Evolutionary conservation across 2,329 filamentous ascomycete genomes (phyloP).

Genomic region (Bipolaris cookei): DNA sequence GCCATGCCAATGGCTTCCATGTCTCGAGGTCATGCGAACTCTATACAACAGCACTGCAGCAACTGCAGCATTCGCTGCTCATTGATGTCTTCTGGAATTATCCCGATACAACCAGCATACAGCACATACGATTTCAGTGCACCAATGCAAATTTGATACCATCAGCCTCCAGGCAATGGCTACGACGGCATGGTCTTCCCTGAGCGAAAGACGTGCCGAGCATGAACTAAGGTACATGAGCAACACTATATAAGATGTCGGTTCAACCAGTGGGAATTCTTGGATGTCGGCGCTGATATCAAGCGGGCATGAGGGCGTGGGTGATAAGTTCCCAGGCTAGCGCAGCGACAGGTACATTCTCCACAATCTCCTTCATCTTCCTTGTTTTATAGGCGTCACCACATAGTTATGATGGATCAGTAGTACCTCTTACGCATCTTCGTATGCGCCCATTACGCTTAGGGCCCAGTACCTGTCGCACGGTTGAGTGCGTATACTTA

Average conservation of each 20-base stretch:
- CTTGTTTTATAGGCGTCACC: constrained; percentile 3
- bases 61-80: constrained; percentile 46
- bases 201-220: constrained; percentile 43
- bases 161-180: constrained; percentile 28
- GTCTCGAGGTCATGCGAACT: constrained; percentile 29
- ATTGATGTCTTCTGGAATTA: constrained; percentile 41
- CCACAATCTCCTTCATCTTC: constrained; percentile 3
- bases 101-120: constrained; percentile 30
- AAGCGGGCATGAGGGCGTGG: constrained; percentile 11
- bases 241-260: too few relatives aligned
- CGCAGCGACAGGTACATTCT: constrained; percentile 30
- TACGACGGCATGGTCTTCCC: constrained; percentile 48
- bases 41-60: constrained; percentile 35
- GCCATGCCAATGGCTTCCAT: constrained; percentile 27
- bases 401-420: not conserved
- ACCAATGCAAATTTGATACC: constrained; percentile 34
- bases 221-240: not conserved
- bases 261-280: constrained; percentile 8
- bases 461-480: too few relatives aligned
- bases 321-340: constrained; percentile 27
- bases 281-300: constrained; percentile 8
- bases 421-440: constrained; percentile 12
- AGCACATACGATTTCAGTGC: constrained; percentile 43
- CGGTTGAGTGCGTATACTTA: too few relatives aligned
- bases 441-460: not conserved